These are phyloP conservation scores for Zygosaccharomyces sapae DNA, from an alignment of 1,139 yeast genomes.

Conservation along the genomic window DNA sequence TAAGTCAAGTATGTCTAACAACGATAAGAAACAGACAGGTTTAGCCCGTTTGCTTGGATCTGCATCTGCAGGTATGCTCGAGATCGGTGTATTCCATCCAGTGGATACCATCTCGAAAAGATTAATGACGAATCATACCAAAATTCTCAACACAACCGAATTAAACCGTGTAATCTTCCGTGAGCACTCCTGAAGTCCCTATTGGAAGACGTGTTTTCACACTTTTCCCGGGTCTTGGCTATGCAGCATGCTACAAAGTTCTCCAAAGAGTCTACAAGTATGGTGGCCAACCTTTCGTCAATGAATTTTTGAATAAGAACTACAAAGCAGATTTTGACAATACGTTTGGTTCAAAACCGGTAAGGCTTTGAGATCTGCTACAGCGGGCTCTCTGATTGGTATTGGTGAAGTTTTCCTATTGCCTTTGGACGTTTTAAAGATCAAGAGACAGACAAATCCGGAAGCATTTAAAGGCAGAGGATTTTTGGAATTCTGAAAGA, in stretches of 20 bases:
- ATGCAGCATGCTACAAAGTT: slow-evolving; percentile 95
- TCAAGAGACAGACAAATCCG: slow-evolving; percentile 98
- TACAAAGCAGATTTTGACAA: slow-evolving; percentile 67
- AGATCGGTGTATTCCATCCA: slow-evolving; percentile 95
- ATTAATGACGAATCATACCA: slow-evolving; percentile 91
- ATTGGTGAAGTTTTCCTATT: slow-evolving; percentile 94
- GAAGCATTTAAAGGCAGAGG: slow-evolving; percentile 98
- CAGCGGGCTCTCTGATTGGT: slow-evolving; percentile 96
- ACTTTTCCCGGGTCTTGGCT: slow-evolving; percentile 97
- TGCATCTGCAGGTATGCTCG: slow-evolving; percentile 96
- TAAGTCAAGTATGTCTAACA: slow-evolving; percentile 51
- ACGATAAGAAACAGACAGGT: slow-evolving; percentile 85
- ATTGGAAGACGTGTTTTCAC: slow-evolving; percentile 70
- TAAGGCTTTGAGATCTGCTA: slow-evolving; percentile 91
- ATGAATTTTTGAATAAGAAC: slow-evolving; percentile 79
- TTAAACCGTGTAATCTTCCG: slow-evolving; percentile 84
- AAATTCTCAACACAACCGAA: slow-evolving; percentile 56
- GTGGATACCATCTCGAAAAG: slow-evolving; percentile 98
- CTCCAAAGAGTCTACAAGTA: slow-evolving; percentile 97
- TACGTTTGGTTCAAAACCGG: slow-evolving; percentile 88
- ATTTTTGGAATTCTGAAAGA: slow-evolving; percentile 76
- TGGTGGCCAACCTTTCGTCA: slow-evolving; percentile 99
- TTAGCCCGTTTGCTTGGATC: slow-evolving; percentile 91
- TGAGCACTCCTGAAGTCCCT: slow-evolving; percentile 70
- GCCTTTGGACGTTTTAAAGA: slow-evolving; percentile 94